Evolutionary conservation across 139 green algal genomes (phyloP), one percentile per base, ranked within the genome.

Genomic region (Chlorokybus atmophyticus): DNA sequence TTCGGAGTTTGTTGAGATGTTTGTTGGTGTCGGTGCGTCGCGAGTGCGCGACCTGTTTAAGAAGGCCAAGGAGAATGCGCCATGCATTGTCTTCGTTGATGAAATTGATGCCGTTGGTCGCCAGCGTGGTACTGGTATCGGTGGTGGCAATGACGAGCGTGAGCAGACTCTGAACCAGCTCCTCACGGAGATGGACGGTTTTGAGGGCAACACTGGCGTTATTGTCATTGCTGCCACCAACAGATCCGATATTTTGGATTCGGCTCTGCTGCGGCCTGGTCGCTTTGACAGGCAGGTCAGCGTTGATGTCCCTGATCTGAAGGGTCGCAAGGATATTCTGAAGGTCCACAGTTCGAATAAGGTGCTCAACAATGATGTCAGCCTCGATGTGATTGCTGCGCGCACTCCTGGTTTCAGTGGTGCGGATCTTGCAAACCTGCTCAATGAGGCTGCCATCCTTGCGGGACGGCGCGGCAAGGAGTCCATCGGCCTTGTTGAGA

Each of bases 1-100:
- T 23, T 96, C 89, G 21, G 90, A 97, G 79, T 97, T 97, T 66
- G 90, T 97, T 52, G 90, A 97, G 79, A 87, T 97, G 78, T 97
- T 97, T 66, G 90, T 97, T 1, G 90, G 90, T 65, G 90, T 97
- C 7, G 90, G 90, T 58, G 90, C 90, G 2, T 91, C 81, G 35
- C 84, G 90, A 55, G 90, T 97, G 26, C 71, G 90, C 26, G 90
- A 97, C 71, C 75, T 97, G 35, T 97, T 97, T 71, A 93, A 96
- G 76, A 96, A 96, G 76, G 88, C 90, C 38, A 97, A 97, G 79
- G 80, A 92, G 70, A 97, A 97, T 71, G 89, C 89, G 0, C 90
- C 90, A 4, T 97, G 90, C 85, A 97, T 97, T 64, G 74, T 97
- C 42, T 97, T 97, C 75, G 90, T 97, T 32, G 90, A 97, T 77